Evolutionary conservation across 768 basidiomycete species (phyloP).

Genomic region (Strobilomyces confusus): DNA sequence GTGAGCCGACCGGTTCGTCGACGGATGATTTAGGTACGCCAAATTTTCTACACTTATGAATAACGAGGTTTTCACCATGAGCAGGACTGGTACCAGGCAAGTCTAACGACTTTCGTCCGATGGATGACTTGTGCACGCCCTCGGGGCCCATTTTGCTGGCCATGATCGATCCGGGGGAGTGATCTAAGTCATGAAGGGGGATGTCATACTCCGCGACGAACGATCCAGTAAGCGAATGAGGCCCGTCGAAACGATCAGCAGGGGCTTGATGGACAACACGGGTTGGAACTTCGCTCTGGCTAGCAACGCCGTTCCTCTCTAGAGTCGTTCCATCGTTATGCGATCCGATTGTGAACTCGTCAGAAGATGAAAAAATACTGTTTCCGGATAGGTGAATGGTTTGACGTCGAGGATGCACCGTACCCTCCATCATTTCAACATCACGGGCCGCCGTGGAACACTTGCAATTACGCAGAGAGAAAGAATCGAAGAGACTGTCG

Average conservation of each 20-base stretch:
- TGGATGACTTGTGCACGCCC: slow-evolving; percentile 1
- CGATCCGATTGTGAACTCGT: slow-evolving; percentile 21
- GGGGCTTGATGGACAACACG: neutral
- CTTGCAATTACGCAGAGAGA: neutral
- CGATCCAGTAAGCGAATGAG: neutral
- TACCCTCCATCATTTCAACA: slow-evolving; percentile 21
- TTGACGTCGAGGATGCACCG: slow-evolving; percentile 1
- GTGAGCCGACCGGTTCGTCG: slow-evolving; percentile 2
- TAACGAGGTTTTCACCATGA: neutral
- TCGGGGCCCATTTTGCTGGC: neutral
- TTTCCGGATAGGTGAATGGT: slow-evolving; percentile 22
- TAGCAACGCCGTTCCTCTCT: neutral
- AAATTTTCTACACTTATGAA: neutral
- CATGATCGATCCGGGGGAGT: slow-evolving; percentile 2
- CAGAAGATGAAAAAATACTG: slow-evolving; percentile 30
- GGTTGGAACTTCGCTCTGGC: neutral
- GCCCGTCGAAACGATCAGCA: neutral
- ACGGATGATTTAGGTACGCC: slow-evolving; percentile 3
- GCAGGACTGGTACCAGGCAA: slow-evolving; percentile 17
- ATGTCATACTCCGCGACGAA: slow-evolving; percentile 19
- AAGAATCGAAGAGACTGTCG: neutral
- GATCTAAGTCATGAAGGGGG: slow-evolving; percentile 3
- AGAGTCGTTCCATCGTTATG: neutral
- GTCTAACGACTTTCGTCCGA: neutral
- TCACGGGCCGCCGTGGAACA: slow-evolving; percentile 2